Conservation (phyloP, 352 stramenopile genomes). For the Globisporangium emineosum region DNA sequence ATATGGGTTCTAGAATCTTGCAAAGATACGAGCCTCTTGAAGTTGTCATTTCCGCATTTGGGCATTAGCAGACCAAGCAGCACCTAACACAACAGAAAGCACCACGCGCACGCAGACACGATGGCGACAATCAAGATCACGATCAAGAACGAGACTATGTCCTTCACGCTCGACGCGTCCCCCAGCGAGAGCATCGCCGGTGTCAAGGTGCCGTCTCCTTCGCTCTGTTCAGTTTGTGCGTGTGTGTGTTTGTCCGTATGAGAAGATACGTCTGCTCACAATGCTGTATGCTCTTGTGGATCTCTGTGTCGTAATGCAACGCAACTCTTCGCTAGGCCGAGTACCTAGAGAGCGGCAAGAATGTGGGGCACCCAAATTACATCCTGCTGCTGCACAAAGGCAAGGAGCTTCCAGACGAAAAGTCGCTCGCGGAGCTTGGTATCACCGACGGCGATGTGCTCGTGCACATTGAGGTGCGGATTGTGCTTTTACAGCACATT, state of each 20-base stretch:
- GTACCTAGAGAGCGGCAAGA: slow-evolving; percentile 77
- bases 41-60: neutral
- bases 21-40: slow-evolving; percentile 6
- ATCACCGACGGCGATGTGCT: slow-evolving; percentile 77
- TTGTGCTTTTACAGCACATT: neutral
- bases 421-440: slow-evolving; percentile 75
- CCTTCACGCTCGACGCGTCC: slow-evolving; percentile 66
- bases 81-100: neutral
- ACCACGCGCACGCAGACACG: neutral
- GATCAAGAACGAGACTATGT: slow-evolving; percentile 75
- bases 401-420: slow-evolving; percentile 83
- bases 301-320: neutral
- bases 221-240: neutral
- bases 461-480: slow-evolving; percentile 73
- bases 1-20: too few species aligned
- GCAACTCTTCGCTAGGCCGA: slow-evolving; percentile 28
- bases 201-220: slow-evolving; percentile 47
- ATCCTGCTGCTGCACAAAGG: slow-evolving; percentile 85
- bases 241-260: neutral
- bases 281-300: neutral
- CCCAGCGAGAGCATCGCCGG: slow-evolving; percentile 72
- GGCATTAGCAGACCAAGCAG: neutral
- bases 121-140: slow-evolving; percentile 65
- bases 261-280: neutral
- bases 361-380: slow-evolving; percentile 63